Conservation (phyloP, 768 basidiomycete species). For the Tulasnella sp. region DNA sequence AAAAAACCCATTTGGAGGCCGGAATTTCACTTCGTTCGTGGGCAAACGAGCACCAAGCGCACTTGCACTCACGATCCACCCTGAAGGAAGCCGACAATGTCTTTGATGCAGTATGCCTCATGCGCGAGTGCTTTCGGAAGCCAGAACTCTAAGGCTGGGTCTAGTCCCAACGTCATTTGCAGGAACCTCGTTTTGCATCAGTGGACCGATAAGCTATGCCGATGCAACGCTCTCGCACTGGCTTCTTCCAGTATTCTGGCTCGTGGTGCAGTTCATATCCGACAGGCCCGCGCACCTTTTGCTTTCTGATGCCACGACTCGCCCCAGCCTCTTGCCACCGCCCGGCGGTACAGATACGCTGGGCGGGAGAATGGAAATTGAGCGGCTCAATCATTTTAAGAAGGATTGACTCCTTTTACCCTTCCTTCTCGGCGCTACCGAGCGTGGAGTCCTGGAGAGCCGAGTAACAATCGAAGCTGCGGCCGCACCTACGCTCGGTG, state of each 20-base stretch:
- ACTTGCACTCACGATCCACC: background rate
- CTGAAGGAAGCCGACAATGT: background rate
- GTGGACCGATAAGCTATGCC: background rate
- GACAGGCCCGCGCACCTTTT: background rate
- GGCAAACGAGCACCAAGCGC: background rate
- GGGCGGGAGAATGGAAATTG: conserved; percentile 11
- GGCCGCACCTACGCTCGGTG: conserved; percentile 3
- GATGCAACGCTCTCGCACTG: background rate
- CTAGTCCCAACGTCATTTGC: background rate
- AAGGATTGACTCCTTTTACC: background rate
- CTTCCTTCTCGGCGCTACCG: background rate
- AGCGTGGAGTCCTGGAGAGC: background rate
- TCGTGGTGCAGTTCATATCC: background rate
- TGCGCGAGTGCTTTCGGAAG: background rate
- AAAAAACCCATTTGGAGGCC: background rate
- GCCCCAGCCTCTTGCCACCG: background rate
- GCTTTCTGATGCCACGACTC: conserved; percentile 2
- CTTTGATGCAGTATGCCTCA: background rate
- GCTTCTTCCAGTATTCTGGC: conserved; percentile 2
- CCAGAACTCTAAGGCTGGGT: background rate
- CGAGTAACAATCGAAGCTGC: conserved; percentile 11
- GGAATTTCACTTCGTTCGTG: background rate
- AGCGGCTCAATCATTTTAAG: background rate
- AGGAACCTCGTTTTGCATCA: background rate
- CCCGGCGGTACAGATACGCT: background rate